A percentile compares a stretch with the other conserved stretches of the same genome.
phyloP scores from a whole-genome alignment of 192 early-diverging fungal species.

The Linnemannia exigua region DNA sequence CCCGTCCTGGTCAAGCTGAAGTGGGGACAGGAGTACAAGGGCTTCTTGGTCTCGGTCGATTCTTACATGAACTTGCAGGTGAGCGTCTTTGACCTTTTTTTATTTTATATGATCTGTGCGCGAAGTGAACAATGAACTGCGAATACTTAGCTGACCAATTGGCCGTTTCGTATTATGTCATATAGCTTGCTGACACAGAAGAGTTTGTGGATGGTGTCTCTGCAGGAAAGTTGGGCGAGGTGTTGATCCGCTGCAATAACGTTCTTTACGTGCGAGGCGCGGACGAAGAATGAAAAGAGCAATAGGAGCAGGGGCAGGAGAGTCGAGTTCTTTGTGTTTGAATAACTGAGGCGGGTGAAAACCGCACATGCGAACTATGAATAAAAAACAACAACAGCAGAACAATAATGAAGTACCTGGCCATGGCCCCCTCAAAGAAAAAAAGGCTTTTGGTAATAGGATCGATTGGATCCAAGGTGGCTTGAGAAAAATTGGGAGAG shows the following conservation, averaged over 20 bases:
- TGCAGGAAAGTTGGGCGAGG: slow-evolving; percentile 90
- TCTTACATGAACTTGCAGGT: slow-evolving; percentile 99
- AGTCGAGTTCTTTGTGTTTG: neutral
- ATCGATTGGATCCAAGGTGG: neutral
- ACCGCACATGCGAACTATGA: neutral
- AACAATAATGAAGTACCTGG: neutral
- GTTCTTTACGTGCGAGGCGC: slow-evolving; percentile 84
- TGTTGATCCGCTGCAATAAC: slow-evolving; percentile 95
- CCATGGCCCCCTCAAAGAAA: neutral
- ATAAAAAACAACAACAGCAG: slow-evolving; percentile 7
- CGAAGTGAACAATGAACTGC: neutral
- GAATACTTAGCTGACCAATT: neutral
- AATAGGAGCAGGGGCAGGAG: neutral
- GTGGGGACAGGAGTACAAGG: slow-evolving; percentile 99
- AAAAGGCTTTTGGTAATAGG: neutral
- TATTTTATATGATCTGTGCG: neutral
- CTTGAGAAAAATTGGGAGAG: neutral
- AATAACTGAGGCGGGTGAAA: neutral
- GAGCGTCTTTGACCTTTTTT: slow-evolving; percentile 21
- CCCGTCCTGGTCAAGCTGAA: slow-evolving; percentile 95
- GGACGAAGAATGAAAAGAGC: slow-evolving; percentile 60
- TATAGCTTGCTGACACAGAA: slow-evolving; percentile 92
- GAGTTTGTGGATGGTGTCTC: slow-evolving; percentile 96
- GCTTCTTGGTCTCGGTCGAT: slow-evolving; percentile 89
- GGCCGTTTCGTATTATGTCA: neutral